These are phyloP conservation scores for Rhizophagus clarus DNA, from an alignment of 192 early-diverging fungal species.

Conservation along the genomic window DNA sequence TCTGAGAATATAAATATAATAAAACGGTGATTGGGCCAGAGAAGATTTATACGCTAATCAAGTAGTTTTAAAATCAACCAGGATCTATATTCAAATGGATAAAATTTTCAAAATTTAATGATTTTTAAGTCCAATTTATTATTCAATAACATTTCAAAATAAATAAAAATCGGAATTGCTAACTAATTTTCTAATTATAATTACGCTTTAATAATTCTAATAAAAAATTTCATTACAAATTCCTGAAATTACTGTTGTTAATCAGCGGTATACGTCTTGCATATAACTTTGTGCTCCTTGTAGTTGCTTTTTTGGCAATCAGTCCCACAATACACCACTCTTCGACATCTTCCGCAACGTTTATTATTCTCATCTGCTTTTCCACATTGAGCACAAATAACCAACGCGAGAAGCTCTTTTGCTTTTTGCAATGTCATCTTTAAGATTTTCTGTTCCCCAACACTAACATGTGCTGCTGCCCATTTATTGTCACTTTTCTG, in stretches of 20 bases:
- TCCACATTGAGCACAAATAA: constrained; percentile 24
- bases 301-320: constrained; percentile 38
- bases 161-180: no score
- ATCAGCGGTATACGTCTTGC: neutral
- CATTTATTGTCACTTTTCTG: constrained; percentile 32
- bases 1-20: no score
- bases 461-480: constrained; percentile 38
- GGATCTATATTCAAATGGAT: no score
- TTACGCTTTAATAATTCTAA: no score
- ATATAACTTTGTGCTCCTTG: constrained; percentile 22
- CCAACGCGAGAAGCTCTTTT: constrained; percentile 10
- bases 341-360: constrained; percentile 36
- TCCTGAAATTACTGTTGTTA: neutral
- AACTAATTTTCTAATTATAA: no score
- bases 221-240: no score
- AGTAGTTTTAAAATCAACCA: no score
- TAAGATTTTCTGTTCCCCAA: constrained; percentile 43
- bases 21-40: no score
- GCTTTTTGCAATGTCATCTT: constrained; percentile 14
- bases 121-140: no score
- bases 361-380: constrained; percentile 27
- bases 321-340: constrained; percentile 38
- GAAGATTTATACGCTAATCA: no score
- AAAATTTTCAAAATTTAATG: no score
- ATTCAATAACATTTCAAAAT: no score